Conservation (phyloP, 257 asterid genomes). For the Fraxinus pennsylvanica region DNA sequence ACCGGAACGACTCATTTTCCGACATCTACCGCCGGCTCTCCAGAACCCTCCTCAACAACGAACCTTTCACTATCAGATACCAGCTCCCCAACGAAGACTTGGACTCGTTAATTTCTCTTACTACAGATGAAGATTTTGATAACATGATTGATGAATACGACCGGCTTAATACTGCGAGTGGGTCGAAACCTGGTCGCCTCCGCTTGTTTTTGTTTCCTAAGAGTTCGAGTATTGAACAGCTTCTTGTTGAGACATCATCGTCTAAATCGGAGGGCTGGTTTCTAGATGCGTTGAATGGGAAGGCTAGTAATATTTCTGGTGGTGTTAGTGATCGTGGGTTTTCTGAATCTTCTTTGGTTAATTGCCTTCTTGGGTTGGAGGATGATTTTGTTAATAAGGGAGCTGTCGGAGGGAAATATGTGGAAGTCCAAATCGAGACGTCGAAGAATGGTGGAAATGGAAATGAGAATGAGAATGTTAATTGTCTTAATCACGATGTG, state of each 20-base stretch:
- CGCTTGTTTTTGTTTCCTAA: slow-evolving; percentile 59
- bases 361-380: slow-evolving; percentile 71
- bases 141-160: slow-evolving; percentile 94
- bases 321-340: slow-evolving; percentile 50
- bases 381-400: slow-evolving; percentile 37
- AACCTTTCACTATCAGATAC: slow-evolving; percentile 64
- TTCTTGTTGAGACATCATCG: slow-evolving; percentile 49
- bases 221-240: slow-evolving; percentile 42
- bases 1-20: slow-evolving; percentile 64
- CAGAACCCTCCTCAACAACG: slow-evolving; percentile 59
- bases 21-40: slow-evolving; percentile 74
- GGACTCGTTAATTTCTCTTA: slow-evolving; percentile 78
- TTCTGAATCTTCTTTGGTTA: slow-evolving; percentile 76
- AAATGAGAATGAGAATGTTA: slow-evolving; percentile 5
- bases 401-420: slow-evolving; percentile 36
- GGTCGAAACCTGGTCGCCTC: slow-evolving; percentile 50
- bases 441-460: slow-evolving; percentile 33
- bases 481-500: slow-evolving; percentile 49
- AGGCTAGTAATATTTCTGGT: slow-evolving; percentile 35
- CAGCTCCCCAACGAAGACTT: slow-evolving; percentile 88
- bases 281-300: slow-evolving; percentile 72
- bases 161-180: slow-evolving; percentile 43
- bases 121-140: slow-evolving; percentile 85
- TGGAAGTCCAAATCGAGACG: slow-evolving; percentile 46
- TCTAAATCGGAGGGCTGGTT: slow-evolving; percentile 89